Evolutionary conservation across 768 basidiomycete genomes (phyloP).

Genomic region (Tulasnella sp.): DNA sequence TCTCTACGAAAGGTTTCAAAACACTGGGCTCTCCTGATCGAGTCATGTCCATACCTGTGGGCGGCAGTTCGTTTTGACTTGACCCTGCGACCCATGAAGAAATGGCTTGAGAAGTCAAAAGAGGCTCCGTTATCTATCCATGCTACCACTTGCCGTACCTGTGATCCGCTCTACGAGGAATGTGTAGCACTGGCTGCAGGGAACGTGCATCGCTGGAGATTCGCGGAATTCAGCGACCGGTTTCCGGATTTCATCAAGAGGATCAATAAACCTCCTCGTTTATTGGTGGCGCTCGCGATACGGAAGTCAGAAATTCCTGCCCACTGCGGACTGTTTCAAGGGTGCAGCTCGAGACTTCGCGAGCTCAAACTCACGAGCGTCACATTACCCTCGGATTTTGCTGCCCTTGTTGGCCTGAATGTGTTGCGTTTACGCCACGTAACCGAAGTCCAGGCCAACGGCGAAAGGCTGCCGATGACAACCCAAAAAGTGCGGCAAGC

Average conservation of each 20-base stretch:
- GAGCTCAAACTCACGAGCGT: neutral
- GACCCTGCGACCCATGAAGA: neutral
- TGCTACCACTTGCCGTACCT: neutral
- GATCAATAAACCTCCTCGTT: neutral
- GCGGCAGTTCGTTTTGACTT: neutral
- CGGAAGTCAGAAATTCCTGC: neutral
- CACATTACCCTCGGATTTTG: neutral
- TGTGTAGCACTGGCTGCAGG: neutral
- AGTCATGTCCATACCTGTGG: neutral
- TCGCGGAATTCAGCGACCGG: neutral
- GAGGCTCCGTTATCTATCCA: neutral
- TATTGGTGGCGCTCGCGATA: neutral
- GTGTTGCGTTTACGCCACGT: neutral
- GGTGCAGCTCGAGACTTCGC: neutral
- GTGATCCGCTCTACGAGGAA: neutral
- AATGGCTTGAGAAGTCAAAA: neutral
- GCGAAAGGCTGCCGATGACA: neutral
- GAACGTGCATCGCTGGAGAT: neutral
- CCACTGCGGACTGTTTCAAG: neutral
- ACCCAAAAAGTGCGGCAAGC: neutral
- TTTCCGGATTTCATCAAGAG: neutral
- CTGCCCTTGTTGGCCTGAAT: neutral
- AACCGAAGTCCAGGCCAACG: neutral
- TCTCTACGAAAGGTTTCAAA: neutral
- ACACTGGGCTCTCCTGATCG: neutral